Base-by-base conservation (phyloP, 1,139 yeast genomes). In the Yamadazyma blattariae region DNA sequence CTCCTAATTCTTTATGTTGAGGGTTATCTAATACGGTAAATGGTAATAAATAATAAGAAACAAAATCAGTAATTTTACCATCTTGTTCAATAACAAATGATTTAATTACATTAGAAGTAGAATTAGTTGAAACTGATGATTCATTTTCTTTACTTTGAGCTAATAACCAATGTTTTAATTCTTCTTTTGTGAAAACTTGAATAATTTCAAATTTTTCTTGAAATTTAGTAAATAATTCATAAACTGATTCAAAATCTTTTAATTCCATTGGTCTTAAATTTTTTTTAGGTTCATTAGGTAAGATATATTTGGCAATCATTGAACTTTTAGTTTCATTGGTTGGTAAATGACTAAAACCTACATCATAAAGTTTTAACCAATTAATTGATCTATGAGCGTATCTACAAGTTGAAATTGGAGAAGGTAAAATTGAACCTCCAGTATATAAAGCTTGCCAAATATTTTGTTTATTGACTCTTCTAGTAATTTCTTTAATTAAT, bases 401-500 rank as follows among this genome's bases (percentile, higher is more conserved):
- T 45, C 97, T 77, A 56, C 95, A 82, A 2, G 88, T 81, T n/a
- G 95, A 69, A 7, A 92, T 76, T 0, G 99, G 99, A 16, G 92
- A 82, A 14, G 99, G 99, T 41, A 92, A 71, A 5, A 88, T 81
- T 6, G 82, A 77, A 6, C 98, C 98, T 0, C 94, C 96, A 10
- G 99, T 90, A 59, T 88, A 89, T 41, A 94, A 71, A 0, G 98
- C 98, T 58, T 92, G 97, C 97, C 97, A 92, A 41, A 90, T 84
- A 39, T 86, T 77, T 32, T 73, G 72, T 44, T 76, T 73, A 60
- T 94, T 92, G 46, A 92, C 95, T 48, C 97, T 75, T 56, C 99
- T 77, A 4, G 98, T 92, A 46, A 92, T 85, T 61, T 92, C 99
- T 52, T 86, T 85, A 58, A 92, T 92, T 54, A 92, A 69, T 12